A percentile compares a stretch with the other conserved stretches of the same genome.
phyloP scores from a whole-genome alignment of 1,284 basidiomycete species.

The Malassezia equina region DNA sequence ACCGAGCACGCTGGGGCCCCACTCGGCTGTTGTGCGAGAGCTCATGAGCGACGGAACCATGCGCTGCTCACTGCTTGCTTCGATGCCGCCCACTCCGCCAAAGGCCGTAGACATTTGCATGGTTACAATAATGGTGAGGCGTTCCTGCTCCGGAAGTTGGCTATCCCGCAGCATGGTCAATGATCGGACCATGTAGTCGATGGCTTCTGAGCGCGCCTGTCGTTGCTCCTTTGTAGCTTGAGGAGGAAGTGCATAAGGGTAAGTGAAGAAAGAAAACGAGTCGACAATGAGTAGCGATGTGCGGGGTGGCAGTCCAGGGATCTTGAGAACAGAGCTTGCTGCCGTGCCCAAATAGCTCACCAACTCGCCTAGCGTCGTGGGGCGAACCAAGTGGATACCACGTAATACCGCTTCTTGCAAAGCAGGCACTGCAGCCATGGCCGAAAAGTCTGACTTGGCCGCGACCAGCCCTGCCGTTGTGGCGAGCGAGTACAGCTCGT shows the following conservation, averaged over 20 bases:
- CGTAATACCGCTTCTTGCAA: slow-evolving; percentile 1
- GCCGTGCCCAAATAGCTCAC: slow-evolving; percentile 10
- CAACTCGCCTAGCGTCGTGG: slow-evolving; percentile 5
- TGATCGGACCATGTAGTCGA: background rate
- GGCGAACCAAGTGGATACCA: slow-evolving; percentile 12
- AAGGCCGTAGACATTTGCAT: slow-evolving; percentile 11
- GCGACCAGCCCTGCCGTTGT: background rate
- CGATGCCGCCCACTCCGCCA: background rate
- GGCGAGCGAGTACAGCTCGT: background rate
- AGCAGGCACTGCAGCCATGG: background rate
- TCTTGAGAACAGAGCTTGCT: slow-evolving; percentile 5
- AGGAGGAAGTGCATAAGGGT: slow-evolving; percentile 1
- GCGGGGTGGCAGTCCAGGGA: slow-evolving; percentile 12
- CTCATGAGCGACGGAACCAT: slow-evolving; percentile 6
- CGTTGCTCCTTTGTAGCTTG: slow-evolving; percentile 11
- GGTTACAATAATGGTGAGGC: slow-evolving; percentile 9
- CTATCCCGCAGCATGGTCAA: slow-evolving; percentile 13
- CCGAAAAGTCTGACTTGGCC: background rate
- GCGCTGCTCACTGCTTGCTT: background rate
- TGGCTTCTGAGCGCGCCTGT: background rate
- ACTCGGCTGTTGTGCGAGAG: slow-evolving; percentile 3
- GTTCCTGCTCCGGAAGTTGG: slow-evolving; percentile 11
- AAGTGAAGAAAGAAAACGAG: slow-evolving; percentile 9
- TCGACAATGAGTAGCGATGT: slow-evolving; percentile 14
- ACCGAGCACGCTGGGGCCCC: slow-evolving; percentile 14